These are phyloP conservation scores for Kentomonas sorsogonicus DNA, from an alignment of 208 protist species.

Conservation along the genomic window DNA sequence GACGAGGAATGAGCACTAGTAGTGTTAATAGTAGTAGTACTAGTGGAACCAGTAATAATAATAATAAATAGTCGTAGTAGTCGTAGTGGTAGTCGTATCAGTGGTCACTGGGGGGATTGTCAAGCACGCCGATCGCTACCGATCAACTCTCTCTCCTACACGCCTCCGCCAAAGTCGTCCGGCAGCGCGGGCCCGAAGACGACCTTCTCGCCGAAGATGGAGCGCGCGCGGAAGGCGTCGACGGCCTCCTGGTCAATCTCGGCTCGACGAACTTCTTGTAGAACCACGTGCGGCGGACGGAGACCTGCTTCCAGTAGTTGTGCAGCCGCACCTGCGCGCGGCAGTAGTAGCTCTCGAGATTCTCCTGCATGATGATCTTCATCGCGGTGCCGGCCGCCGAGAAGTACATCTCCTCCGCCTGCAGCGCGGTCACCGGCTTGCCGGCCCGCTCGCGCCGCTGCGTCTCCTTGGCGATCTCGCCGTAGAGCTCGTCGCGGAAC, in stretches of 20 bases:
- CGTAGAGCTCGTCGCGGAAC: slow-evolving; percentile 71
- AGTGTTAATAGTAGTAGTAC: too few relatives aligned
- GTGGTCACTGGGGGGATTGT: too few relatives aligned
- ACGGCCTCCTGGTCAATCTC: slow-evolving; percentile 48
- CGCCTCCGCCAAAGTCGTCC: not conserved
- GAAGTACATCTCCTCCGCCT: slow-evolving; percentile 88
- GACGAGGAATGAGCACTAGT: too few relatives aligned
- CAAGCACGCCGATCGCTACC: too few relatives aligned
- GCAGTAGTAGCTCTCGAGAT: slow-evolving; percentile 55
- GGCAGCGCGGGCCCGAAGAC: slow-evolving; percentile 1
- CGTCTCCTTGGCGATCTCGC: slow-evolving; percentile 55
- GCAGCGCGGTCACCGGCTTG: slow-evolving; percentile 62
- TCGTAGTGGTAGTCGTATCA: too few relatives aligned
- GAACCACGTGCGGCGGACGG: slow-evolving; percentile 73
- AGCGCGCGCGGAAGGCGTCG: slow-evolving; percentile 58
- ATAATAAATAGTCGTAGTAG: too few relatives aligned
- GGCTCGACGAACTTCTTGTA: slow-evolving; percentile 74
- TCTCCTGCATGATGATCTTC: slow-evolving; percentile 69
- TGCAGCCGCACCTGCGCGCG: slow-evolving; percentile 76
- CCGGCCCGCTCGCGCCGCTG: slow-evolving; percentile 36
- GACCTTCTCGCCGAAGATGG: slow-evolving; percentile 70
- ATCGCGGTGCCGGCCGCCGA: slow-evolving; percentile 68
- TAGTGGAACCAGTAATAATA: too few relatives aligned
- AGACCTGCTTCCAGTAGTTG: slow-evolving; percentile 86
- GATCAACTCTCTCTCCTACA: too few relatives aligned